A percentile compares a stretch with the other conserved stretches of the same genome.
Evolutionary conservation across 2,329 filamentous ascomycete genomes (phyloP).

Genomic region (Stagonosporopsis rhizophila): DNA sequence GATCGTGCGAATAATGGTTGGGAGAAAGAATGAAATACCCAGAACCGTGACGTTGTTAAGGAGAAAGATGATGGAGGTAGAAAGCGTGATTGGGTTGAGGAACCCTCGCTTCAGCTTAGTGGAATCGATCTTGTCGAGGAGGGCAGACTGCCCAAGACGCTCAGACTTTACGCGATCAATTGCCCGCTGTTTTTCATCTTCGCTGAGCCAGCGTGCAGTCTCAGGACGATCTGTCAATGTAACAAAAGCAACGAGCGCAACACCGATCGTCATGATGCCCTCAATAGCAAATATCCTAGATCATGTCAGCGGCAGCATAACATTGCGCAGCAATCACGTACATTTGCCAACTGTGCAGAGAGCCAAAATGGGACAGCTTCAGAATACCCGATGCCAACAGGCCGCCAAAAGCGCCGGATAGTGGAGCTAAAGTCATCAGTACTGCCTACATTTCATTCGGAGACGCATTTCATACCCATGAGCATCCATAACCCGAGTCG

Average conservation of each 20-base stretch:
- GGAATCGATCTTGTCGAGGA: constrained; percentile 67
- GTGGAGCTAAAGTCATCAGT: constrained; percentile 53
- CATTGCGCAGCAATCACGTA: too few relatives aligned
- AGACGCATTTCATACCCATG: constrained; percentile 50
- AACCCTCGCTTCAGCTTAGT: constrained; percentile 66
- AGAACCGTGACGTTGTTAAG: constrained; percentile 72
- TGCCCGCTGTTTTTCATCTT: constrained; percentile 69
- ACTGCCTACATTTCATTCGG: too few relatives aligned
- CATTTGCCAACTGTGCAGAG: constrained; percentile 63
- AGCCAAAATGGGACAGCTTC: constrained; percentile 62
- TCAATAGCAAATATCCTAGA: constrained; percentile 68
- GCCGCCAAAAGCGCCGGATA: constrained; percentile 73
- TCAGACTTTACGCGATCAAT: constrained; percentile 70
- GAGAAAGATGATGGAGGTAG: constrained; percentile 63
- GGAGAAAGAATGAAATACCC: constrained; percentile 70
- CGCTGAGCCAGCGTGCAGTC: constrained; percentile 68
- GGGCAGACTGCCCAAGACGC: constrained; percentile 63
- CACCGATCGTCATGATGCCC: constrained; percentile 65
- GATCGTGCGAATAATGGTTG: constrained; percentile 71
- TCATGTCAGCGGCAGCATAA: neutral
- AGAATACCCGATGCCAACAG: constrained; percentile 67
- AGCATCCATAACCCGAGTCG: constrained; percentile 70
- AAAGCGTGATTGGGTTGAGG: constrained; percentile 65
- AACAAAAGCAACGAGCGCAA: constrained; percentile 65
- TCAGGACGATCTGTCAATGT: constrained; percentile 71